A percentile compares a stretch with the other conserved stretches of the same genome.
phyloP scores from a whole-genome alignment of 257 asterid species.

The Solanum piurae region DNA sequence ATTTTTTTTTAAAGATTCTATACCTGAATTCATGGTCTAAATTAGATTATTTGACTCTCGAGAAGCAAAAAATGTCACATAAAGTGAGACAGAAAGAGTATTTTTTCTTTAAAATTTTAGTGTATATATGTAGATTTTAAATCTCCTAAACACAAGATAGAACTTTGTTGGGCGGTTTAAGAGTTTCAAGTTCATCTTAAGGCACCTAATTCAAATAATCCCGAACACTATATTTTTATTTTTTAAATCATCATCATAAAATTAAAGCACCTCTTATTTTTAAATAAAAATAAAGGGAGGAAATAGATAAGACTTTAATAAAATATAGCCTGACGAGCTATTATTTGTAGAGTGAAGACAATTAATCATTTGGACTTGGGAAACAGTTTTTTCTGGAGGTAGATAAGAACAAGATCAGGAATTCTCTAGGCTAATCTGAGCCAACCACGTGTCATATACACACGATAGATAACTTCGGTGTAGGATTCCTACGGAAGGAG shows the following conservation, averaged over 20 bases:
- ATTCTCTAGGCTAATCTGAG: background rate
- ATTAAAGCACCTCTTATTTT: background rate
- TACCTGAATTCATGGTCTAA: background rate
- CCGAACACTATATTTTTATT: background rate
- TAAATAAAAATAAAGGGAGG: background rate
- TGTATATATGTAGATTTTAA: too few relatives aligned
- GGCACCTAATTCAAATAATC: background rate
- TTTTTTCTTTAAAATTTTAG: background rate
- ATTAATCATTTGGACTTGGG: background rate
- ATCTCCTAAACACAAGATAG: background rate
- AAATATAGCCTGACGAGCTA: background rate
- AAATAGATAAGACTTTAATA: background rate
- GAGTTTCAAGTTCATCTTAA: background rate
- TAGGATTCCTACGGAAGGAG: background rate
- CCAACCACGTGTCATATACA: background rate
- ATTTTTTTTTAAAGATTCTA: too few relatives aligned
- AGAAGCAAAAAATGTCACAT: background rate
- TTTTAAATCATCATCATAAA: background rate
- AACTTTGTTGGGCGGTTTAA: too few relatives aligned
- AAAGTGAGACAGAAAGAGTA: too few relatives aligned
- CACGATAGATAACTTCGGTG: background rate
- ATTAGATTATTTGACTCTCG: background rate
- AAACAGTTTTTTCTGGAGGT: background rate
- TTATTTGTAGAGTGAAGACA: background rate
- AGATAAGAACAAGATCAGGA: background rate